Base-by-base conservation (phyloP, 768 basidiomycete genomes). In the Naematelia aurantialba region DNA sequence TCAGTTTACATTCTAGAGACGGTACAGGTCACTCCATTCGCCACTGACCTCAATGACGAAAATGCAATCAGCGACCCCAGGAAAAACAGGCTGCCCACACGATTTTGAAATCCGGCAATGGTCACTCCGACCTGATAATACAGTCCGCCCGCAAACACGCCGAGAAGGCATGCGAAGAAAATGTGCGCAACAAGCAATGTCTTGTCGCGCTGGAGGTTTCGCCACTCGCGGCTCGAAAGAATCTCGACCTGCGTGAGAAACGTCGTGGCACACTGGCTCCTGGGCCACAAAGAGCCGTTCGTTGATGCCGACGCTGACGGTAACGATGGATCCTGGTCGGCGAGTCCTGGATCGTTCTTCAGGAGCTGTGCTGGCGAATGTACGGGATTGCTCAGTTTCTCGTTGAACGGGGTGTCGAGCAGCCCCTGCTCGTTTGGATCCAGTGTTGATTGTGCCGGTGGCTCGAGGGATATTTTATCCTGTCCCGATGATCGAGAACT, bases 11-110 rank as follows among this genome's bases (percentile, higher is more conserved):
- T 8, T 17, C 34, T 39, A 8, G 34, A 17, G 34, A 39, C 17
- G 34, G n/a, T 47, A 12, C 50, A 29, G 13, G 42, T 49, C 10
- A 59, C 26, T 21, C 1, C 19, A n/a, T n/a, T 12, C 17, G 31
- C 26, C 13, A 58, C 68, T 55, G 47, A 74, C 72, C 72, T 93
- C 45, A 97, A 79, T 2, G 89, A 84, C 0, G 89, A 91, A 78
- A 97, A 96, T 0, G 93, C 89, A 50, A 96, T 85, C 25, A 97
- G 82, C 13, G 91, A 85, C 30, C 92, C 92, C 68, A 96, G 74
- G 84, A 98, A 98, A 82, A 98, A 96, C 44, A 98, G 77, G 65
- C 88, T 89, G 27, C 93, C 93, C n/a, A 98, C 83, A 27, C 93
- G 83, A 34, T 75, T 76, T 74, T 96, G 92, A 81, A 96, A 96